Evolutionary conservation across 208 protist genomes (phyloP), one percentile per base, ranked within the genome.

Genomic region (Leishmania arabica): DNA sequence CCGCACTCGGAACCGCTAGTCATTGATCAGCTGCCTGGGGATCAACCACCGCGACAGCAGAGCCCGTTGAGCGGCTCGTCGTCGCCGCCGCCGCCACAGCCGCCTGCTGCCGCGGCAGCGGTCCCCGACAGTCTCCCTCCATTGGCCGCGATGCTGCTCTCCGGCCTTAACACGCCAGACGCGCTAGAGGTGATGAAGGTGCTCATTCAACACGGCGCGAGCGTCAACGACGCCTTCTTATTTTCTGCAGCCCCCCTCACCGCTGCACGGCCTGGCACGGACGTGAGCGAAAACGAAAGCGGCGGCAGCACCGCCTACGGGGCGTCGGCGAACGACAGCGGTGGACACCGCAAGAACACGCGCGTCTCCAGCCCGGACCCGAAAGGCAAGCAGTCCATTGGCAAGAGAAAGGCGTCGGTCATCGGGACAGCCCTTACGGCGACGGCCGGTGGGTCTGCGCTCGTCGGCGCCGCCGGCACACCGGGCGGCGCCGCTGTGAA

Each of bases 131-230:
- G 53, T 4, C 82, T 85, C 17, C 65, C 82, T 11, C 82, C 82
- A 4, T 72, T 85, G 9, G 84, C 81, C n/a, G 85, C 85, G 19
- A 85, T 92, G 65, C 77, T 95, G 34, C 87, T 95, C 45, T 88
- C 84, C 7, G 88, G 89, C 31, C 69, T 78, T 9, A 84, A 86
- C 80, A 87, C 81, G 1, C 69, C 73, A 3, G 83, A 84, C 27
- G 87, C 86, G 42, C 62, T 89, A 45, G 83, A 75, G 11, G 89
- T 91, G 82, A 86, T 92, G 77, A 78, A 86, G 31, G 89, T 84
- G 60, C 83, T 97, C 40, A 21, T 95, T 0, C 74, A 90, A 51
- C 62, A 87, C 37, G 92, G 91, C 31, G 93, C 93, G 4, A 90
- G 78, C 58, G 74, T 93, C 15, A 88, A 93, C 54, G 84, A 95